Percentiles rank a stretch among this genome's conserved stretches.
These are phyloP conservation scores for Celoporthe dispersa DNA, from an alignment of 2,329 filamentous ascomycete genomes.

Conservation along the genomic window DNA sequence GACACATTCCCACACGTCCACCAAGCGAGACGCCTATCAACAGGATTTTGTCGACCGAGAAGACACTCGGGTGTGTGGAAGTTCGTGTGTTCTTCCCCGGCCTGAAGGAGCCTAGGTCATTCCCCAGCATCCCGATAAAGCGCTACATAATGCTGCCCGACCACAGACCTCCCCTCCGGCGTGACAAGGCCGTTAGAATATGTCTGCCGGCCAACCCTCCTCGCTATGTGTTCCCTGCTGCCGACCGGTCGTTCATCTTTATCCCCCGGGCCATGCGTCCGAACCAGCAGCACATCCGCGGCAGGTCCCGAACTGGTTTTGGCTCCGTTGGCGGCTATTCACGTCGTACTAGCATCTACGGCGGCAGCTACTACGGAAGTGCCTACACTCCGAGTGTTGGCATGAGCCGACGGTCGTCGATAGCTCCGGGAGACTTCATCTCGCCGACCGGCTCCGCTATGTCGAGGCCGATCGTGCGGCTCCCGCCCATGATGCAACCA, in stretches of 20 bases:
- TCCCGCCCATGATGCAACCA: constrained; percentile 65
- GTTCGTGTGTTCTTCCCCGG: constrained; percentile 80
- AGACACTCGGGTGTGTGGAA: constrained; percentile 81
- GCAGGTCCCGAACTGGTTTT: constrained; percentile 74
- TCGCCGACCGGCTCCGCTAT: constrained; percentile 82
- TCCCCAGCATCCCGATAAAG: constrained; percentile 79
- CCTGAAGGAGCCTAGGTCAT: constrained; percentile 72
- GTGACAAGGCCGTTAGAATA: constrained; percentile 95
- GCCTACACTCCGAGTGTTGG: constrained; percentile 82
- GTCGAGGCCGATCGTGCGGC: constrained; percentile 81
- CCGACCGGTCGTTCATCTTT: constrained; percentile 94
- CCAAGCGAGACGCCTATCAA: constrained; percentile 70
- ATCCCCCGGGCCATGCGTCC: constrained; percentile 92
- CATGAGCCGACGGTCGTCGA: constrained; percentile 88
- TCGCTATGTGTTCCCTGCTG: constrained; percentile 88
- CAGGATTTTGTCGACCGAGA: constrained; percentile 80
- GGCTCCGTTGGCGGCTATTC: constrained; percentile 70
- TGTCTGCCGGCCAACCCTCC: constrained; percentile 80
- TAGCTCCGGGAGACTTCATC: constrained; percentile 70
- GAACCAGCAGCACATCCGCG: constrained; percentile 82
- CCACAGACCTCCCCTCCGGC: constrained; percentile 88
- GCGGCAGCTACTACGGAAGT: constrained; percentile 70
- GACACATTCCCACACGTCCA: constrained; percentile 59
- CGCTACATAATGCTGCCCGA: constrained; percentile 94
- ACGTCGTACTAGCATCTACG: constrained; percentile 82